Conservation (phyloP, 2,329 filamentous ascomycete species). For the Colletotrichum costaricense region DNA sequence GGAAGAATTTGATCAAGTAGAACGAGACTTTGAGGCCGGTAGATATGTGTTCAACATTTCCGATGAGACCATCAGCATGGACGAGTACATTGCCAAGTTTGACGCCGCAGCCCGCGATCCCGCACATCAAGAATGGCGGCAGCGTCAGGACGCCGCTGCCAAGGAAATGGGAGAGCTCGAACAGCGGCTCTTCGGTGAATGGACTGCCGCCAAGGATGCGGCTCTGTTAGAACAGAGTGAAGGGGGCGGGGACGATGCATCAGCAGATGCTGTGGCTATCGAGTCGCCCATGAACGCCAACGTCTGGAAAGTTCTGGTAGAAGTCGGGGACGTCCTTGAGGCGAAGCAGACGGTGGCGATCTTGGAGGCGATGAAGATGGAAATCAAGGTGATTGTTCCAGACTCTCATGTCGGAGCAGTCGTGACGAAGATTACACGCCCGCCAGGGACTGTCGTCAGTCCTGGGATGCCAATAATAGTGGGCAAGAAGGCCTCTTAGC, state of each 20-base stretch:
- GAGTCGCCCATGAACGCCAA: conserved; percentile 60
- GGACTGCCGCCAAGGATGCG: conserved; percentile 38
- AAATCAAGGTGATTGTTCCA: conserved; percentile 54
- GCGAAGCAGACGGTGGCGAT: conserved; percentile 56
- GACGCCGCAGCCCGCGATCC: conserved; percentile 36
- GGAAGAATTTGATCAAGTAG: conserved; percentile 44
- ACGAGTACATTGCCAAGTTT: conserved; percentile 41
- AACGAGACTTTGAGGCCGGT: conserved; percentile 44
- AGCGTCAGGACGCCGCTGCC: conserved; percentile 35
- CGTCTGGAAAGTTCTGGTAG: conserved; percentile 63
- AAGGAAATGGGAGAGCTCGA: conserved; percentile 39
- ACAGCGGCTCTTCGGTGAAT: conserved; percentile 43
- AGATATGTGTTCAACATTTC: conserved; percentile 45
- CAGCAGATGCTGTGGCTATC: conserved; percentile 43
- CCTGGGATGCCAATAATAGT: background rate
- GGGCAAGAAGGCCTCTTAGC: background rate
- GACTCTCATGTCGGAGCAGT: background rate
- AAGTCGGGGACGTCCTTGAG: conserved; percentile 53
- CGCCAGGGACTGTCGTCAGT: background rate
- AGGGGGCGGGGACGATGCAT: conserved; percentile 26
- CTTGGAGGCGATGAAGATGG: conserved; percentile 69
- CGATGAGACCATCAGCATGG: conserved; percentile 43
- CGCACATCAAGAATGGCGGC: conserved; percentile 36
- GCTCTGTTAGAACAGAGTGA: conserved; percentile 37
- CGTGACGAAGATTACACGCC: background rate